A percentile compares a stretch with the other conserved stretches of the same genome.
Evolutionary conservation across 306 rosid species (phyloP).

Genomic region (Delonix regia): DNA sequence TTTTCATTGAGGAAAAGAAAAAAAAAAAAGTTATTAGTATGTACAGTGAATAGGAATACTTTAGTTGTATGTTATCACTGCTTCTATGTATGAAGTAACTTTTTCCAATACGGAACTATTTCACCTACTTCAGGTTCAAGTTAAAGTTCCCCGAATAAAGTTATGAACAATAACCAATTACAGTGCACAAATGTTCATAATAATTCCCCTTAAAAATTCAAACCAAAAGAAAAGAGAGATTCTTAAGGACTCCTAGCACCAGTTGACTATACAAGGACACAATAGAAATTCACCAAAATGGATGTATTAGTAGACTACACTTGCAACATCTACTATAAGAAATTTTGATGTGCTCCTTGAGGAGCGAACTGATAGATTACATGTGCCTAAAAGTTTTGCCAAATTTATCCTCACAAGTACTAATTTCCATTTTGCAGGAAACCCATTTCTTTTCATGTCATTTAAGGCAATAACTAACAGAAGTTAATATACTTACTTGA

Average conservation of each 20-base stretch:
- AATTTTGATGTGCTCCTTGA: neutral
- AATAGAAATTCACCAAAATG: too few species aligned
- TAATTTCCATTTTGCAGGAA: neutral
- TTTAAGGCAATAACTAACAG: neutral
- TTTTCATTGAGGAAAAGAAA: neutral
- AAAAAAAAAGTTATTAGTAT: neutral
- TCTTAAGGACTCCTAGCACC: neutral
- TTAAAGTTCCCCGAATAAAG: too few species aligned
- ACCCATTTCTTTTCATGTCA: neutral
- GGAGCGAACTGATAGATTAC: neutral
- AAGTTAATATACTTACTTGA: slow-evolving; percentile 62
- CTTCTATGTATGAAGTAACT: too few species aligned
- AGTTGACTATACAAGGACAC: too few species aligned
- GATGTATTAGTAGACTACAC: neutral
- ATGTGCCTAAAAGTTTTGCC: too few species aligned
- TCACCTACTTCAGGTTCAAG: neutral
- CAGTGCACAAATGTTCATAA: too few species aligned
- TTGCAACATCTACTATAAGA: too few species aligned
- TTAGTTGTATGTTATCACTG: neutral
- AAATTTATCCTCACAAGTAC: too few species aligned
- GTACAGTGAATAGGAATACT: neutral
- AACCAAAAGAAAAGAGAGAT: neutral
- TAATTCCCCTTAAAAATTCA: too few species aligned
- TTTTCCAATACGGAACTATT: neutral
- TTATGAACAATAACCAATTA: too few species aligned